Evolutionary conservation across 2,329 filamentous ascomycete species (phyloP).

Genomic region (Sporothrix brunneoviolacea): DNA sequence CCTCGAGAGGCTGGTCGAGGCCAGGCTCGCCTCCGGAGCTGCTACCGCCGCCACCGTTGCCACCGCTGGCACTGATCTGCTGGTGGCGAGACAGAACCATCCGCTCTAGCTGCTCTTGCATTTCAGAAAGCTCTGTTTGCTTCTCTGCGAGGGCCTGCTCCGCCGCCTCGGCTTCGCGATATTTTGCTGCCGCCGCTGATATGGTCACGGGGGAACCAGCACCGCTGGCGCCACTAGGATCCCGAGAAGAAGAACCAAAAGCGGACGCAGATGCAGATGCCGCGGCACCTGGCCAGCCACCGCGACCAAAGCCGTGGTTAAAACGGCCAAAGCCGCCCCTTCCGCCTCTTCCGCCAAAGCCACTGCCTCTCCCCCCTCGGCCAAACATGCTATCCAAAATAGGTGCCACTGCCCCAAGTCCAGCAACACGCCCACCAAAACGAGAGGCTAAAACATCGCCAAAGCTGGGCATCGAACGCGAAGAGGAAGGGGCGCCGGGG

Average conservation of each 20-base stretch:
- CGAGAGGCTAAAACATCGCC: conserved; percentile 1
- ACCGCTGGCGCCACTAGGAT: neutral
- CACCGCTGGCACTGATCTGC: neutral
- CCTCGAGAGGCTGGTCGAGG: too few relatives aligned
- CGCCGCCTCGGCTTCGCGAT: conserved; percentile 29
- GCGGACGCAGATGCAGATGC: neutral
- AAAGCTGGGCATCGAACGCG: neutral
- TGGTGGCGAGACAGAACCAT: conserved; percentile 11
- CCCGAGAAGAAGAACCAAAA: too few relatives aligned
- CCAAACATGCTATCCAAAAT: conserved; percentile 8
- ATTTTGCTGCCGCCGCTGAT: conserved; percentile 24
- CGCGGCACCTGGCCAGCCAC: neutral
- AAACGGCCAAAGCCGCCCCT: neutral
- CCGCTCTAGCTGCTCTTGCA: conserved; percentile 21
- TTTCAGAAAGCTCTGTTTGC: conserved; percentile 22
- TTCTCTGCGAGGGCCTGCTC: conserved; percentile 29
- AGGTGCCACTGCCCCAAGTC: neutral
- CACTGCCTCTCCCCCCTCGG: conserved; percentile 7
- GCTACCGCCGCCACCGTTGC: conserved; percentile 8
- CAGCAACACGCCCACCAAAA: neutral
- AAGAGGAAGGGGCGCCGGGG: neutral
- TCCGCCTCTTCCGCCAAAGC: conserved; percentile 9
- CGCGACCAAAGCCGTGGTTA: too few relatives aligned
- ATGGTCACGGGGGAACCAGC: neutral
- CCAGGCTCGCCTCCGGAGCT: conserved; percentile 9